phyloP scores from a whole-genome alignment of 331 rosid genomes.

The Rosa hybrid region DNA sequence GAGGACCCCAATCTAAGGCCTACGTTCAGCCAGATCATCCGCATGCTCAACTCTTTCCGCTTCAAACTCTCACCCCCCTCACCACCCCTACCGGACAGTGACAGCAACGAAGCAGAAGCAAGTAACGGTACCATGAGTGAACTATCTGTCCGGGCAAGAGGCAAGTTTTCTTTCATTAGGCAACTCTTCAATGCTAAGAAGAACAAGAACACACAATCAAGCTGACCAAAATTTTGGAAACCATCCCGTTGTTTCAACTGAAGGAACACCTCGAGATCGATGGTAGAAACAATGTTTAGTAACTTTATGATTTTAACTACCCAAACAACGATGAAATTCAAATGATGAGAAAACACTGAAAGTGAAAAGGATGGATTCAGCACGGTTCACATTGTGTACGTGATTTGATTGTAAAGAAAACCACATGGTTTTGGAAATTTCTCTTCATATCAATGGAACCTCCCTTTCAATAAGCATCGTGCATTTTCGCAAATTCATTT shows the following conservation, averaged over 20 bases:
- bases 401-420: conserved; percentile 46
- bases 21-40: conserved; percentile 85
- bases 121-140: conserved; percentile 68
- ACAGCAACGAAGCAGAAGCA: conserved; percentile 46
- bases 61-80: conserved; percentile 72
- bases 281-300: conserved; percentile 27
- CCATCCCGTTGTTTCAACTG: conserved; percentile 26
- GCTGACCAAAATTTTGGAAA: conserved; percentile 31
- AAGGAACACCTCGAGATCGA: conserved; percentile 24
- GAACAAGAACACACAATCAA: conserved; percentile 66
- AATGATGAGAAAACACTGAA: conserved; percentile 33
- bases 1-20: conserved; percentile 94
- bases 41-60: conserved; percentile 79
- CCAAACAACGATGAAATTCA: conserved; percentile 25
- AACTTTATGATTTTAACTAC: conserved; percentile 37
- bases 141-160: conserved; percentile 69
- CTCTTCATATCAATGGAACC: conserved; percentile 22
- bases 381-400: conserved; percentile 35
- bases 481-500: not conserved
- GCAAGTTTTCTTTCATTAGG: conserved; percentile 85
- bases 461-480: not conserved
- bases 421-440: conserved; percentile 25
- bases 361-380: conserved; percentile 32
- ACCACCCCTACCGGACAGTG: conserved; percentile 45
- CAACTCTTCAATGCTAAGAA: conserved; percentile 88